Percentiles rank a stretch among this genome's conserved stretches.
These are phyloP conservation scores for Trichoderma sp. DNA, from an alignment of 2,329 filamentous ascomycete genomes.

Conservation along the genomic window DNA sequence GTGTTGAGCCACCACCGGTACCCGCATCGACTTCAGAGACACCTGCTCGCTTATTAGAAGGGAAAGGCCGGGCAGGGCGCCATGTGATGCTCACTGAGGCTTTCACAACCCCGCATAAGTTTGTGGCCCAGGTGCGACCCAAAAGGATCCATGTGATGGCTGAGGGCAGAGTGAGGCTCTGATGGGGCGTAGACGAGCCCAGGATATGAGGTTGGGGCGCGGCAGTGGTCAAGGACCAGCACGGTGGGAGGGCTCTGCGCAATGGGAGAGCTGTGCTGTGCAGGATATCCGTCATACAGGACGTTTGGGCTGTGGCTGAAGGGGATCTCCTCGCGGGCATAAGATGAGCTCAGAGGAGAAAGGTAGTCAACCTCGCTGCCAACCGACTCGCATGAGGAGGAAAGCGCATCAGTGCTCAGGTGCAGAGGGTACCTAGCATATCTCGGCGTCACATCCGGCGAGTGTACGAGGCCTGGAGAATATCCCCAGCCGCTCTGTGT, in stretches of 20 bases:
- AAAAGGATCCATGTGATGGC: constrained; percentile 60
- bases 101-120: constrained; percentile 59
- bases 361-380: constrained; percentile 67
- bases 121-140: constrained; percentile 59
- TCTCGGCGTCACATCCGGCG: constrained; percentile 43
- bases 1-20: constrained; percentile 52
- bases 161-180: constrained; percentile 62
- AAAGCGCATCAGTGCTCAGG: constrained; percentile 55
- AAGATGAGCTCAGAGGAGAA: constrained; percentile 62
- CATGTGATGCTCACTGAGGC: constrained; percentile 54
- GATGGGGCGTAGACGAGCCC: constrained; percentile 64
- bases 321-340: constrained; percentile 60
- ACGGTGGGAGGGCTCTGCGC: constrained; percentile 60
- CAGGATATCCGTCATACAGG: constrained; percentile 61
- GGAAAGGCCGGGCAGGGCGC: constrained; percentile 42
- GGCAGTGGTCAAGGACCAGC: constrained; percentile 60
- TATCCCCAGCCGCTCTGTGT: constrained; percentile 54
- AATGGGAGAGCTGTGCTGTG: constrained; percentile 55
- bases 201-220: constrained; percentile 63
- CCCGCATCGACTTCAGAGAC: constrained; percentile 59
- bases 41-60: constrained; percentile 48
- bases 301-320: constrained; percentile 60
- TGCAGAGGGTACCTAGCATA: constrained; percentile 52
- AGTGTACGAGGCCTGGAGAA: constrained; percentile 45
- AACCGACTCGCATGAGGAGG: constrained; percentile 61